These are phyloP conservation scores for Mallotus repandus DNA, from an alignment of 441 rosid species.

Conservation along the genomic window DNA sequence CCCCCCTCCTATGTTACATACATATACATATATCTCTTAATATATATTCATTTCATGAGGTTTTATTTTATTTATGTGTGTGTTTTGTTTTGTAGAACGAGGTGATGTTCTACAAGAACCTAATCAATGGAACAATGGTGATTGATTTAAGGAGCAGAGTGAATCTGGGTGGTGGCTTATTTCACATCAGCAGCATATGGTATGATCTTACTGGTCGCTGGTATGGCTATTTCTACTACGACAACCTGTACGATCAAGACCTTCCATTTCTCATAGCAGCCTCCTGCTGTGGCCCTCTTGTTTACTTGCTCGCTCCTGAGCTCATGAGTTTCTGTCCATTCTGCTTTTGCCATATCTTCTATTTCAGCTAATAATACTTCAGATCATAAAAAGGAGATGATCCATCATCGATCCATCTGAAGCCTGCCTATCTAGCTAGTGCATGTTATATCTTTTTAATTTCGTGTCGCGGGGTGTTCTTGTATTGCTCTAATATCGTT, in stretches of 20 bases:
- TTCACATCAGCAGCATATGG: constrained; percentile 10
- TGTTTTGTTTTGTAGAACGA: constrained; percentile 3
- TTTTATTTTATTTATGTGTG: too few species aligned
- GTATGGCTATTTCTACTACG: background rate
- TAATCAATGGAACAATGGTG: background rate
- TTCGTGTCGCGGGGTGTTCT: too few species aligned
- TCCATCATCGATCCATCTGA: background rate
- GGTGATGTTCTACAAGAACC: constrained; percentile 15
- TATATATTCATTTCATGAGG: constrained; percentile 20
- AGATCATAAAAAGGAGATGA: too few species aligned
- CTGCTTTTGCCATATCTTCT: background rate
- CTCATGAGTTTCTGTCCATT: constrained; percentile 7
- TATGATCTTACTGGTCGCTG: background rate
- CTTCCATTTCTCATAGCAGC: constrained; percentile 9
- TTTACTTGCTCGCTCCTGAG: constrained; percentile 19
- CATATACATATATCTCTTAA: too few species aligned
- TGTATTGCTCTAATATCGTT: too few species aligned
- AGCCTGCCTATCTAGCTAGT: too few species aligned
- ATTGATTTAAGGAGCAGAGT: constrained; percentile 17
- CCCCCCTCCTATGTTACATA: background rate
- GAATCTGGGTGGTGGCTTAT: constrained; percentile 18
- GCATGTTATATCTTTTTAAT: too few species aligned
- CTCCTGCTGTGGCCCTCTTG: constrained; percentile 18
- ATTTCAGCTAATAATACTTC: background rate
- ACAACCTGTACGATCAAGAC: background rate